Conservation (phyloP, 2,329 filamentous ascomycete species). For the Sporothrix phasma region DNA sequence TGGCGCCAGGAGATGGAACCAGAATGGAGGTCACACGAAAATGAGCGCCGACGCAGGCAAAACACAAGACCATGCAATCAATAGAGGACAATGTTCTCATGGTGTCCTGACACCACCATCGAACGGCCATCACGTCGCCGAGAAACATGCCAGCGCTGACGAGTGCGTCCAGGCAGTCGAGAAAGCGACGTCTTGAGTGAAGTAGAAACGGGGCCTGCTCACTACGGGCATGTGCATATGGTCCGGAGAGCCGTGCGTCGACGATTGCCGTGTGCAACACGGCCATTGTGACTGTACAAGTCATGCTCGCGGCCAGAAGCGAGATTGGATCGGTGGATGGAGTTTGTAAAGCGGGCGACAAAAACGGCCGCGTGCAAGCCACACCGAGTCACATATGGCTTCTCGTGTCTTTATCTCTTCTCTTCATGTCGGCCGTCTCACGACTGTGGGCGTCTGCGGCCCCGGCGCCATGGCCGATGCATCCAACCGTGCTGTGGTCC, state of each 20-base stretch:
- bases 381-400: background rate
- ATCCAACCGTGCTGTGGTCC: background rate
- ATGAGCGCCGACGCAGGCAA: too few relatives aligned
- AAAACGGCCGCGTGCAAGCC: background rate
- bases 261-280: background rate
- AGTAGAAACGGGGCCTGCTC: constrained; percentile 46
- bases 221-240: constrained; percentile 11
- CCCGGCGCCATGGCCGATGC: background rate
- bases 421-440: background rate
- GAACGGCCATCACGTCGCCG: constrained; percentile 57
- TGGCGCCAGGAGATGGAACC: too few relatives aligned
- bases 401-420: background rate
- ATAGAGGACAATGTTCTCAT: too few relatives aligned
- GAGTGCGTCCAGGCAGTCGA: constrained; percentile 68
- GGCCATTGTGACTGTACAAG: background rate
- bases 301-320: background rate
- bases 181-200: constrained; percentile 41
- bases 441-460: constrained; percentile 1
- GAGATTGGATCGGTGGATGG: background rate
- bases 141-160: constrained; percentile 89
- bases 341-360: too few relatives aligned
- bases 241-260: background rate
- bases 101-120: too few relatives aligned
- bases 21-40: too few relatives aligned
- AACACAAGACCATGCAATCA: too few relatives aligned